These are phyloP conservation scores for Sporothrix pallida DNA, from an alignment of 2,329 filamentous ascomycete genomes.

Conservation along the genomic window DNA sequence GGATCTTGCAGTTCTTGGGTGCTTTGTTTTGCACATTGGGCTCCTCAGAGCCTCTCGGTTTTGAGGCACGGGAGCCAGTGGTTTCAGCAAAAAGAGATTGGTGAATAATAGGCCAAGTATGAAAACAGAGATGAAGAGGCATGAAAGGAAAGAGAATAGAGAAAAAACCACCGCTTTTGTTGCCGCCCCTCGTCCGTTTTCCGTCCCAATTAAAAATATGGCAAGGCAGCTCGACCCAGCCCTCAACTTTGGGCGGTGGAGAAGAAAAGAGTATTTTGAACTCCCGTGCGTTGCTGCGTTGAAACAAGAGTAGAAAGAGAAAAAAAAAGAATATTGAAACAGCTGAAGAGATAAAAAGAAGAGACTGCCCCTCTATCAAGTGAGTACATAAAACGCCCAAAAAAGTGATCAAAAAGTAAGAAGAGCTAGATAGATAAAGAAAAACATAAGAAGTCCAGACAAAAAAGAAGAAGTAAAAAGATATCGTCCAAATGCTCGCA, in stretches of 20 bases:
- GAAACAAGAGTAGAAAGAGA: not conserved
- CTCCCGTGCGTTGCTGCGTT: not conserved
- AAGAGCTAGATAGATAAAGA: not conserved
- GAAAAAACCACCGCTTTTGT: not conserved
- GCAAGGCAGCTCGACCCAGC: not conserved
- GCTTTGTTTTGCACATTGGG: too few species aligned
- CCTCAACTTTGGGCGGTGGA: not conserved
- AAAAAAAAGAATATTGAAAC: not conserved
- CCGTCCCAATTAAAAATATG: not conserved
- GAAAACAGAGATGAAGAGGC: not conserved
- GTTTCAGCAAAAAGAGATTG: not conserved
- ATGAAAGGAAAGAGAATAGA: not conserved
- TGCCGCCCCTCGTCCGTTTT: not conserved
- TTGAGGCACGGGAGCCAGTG: too few species aligned
- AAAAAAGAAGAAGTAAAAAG: not conserved
- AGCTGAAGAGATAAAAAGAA: not conserved
- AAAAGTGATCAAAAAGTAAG: not conserved
- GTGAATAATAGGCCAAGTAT: not conserved
- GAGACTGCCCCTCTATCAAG: conserved; percentile 4
- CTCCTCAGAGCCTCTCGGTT: not conserved
- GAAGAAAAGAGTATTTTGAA: not conserved
- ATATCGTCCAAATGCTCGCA: conserved; percentile 19
- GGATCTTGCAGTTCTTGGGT: too few species aligned
- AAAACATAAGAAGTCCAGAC: not conserved
- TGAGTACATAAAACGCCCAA: not conserved